A percentile compares a stretch with the other conserved stretches of the same genome.
These are phyloP conservation scores for Apiotrichum laibachii DNA, from an alignment of 1,284 basidiomycete species.

Conservation along the genomic window DNA sequence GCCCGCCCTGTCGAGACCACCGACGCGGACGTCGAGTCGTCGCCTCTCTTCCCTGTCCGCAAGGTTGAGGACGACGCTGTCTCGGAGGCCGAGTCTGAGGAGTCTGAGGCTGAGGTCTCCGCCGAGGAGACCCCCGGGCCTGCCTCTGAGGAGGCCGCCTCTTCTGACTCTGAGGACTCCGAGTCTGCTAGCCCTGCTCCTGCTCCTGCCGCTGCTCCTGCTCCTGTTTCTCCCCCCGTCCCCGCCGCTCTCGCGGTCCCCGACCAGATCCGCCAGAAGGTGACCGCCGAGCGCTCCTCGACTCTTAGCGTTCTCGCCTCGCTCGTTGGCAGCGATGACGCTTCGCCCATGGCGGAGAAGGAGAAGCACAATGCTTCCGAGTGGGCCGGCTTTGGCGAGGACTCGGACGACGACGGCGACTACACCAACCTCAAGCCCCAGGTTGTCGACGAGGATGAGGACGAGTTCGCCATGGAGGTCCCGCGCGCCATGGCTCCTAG, in stretches of 20 bases:
- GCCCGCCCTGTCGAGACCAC: neutral
- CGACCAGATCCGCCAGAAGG: constrained; percentile 22
- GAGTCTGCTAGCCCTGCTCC: neutral
- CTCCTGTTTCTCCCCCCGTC: neutral
- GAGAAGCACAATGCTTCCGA: constrained; percentile 14
- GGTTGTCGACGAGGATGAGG: constrained; percentile 6
- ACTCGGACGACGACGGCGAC: constrained; percentile 25
- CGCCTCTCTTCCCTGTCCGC: constrained; percentile 25
- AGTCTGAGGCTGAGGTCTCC: neutral
- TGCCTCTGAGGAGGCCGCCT: neutral
- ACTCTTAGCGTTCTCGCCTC: constrained; percentile 32
- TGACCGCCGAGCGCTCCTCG: constrained; percentile 27
- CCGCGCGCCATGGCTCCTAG: constrained; percentile 13
- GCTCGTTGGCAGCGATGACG: constrained; percentile 23
- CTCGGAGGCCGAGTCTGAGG: neutral
- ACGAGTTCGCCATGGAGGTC: constrained; percentile 21
- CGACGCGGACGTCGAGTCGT: neutral
- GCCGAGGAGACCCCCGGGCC: neutral
- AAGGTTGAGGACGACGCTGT: neutral
- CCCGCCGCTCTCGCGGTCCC: constrained; percentile 16
- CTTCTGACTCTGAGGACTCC: neutral
- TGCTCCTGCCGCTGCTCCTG: neutral
- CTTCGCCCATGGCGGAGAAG: constrained; percentile 7
- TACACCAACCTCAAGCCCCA: constrained; percentile 13
- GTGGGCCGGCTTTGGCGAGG: constrained; percentile 29